Percentiles rank a stretch among this genome's conserved stretches.
Conservation (phyloP, 2,329 filamentous ascomycete species). For the Polytolypa hystricis region DNA sequence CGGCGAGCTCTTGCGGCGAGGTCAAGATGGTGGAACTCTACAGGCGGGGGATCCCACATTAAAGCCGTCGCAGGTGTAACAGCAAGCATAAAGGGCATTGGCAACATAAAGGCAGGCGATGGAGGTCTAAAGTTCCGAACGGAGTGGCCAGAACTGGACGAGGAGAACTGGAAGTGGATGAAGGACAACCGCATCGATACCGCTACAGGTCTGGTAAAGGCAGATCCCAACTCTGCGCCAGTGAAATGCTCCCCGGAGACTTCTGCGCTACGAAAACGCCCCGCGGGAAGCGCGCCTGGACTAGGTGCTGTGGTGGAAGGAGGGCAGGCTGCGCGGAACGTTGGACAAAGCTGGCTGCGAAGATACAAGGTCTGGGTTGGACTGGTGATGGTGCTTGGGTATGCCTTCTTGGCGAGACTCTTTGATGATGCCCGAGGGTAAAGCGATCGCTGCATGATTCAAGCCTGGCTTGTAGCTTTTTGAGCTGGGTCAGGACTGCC, state of each 20-base stretch:
- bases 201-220: constrained; percentile 58
- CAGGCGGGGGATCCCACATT: constrained; percentile 65
- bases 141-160: constrained; percentile 83
- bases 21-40: constrained; percentile 93
- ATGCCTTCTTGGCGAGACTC: constrained; percentile 70
- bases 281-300: constrained; percentile 42
- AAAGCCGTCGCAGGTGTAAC: constrained; percentile 40
- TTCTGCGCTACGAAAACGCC: constrained; percentile 55
- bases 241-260: constrained; percentile 48
- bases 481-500: too few relatives aligned
- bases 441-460: too few relatives aligned
- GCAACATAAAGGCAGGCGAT: constrained; percentile 74
- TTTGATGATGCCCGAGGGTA: constrained; percentile 36
- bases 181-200: constrained; percentile 68
- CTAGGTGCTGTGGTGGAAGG: constrained; percentile 64
- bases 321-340: constrained; percentile 61
- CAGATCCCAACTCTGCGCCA: constrained; percentile 38
- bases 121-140: constrained; percentile 79
- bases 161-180: constrained; percentile 90
- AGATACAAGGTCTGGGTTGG: constrained; percentile 68
- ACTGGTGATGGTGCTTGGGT: constrained; percentile 61
- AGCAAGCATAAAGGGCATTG: constrained; percentile 56
- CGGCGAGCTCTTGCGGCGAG: constrained; percentile 64
- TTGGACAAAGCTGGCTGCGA: constrained; percentile 69
- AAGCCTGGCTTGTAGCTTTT: too few relatives aligned